Base-by-base conservation (phyloP, 1,284 basidiomycete genomes). In the Rhodotorula sp. region DNA sequence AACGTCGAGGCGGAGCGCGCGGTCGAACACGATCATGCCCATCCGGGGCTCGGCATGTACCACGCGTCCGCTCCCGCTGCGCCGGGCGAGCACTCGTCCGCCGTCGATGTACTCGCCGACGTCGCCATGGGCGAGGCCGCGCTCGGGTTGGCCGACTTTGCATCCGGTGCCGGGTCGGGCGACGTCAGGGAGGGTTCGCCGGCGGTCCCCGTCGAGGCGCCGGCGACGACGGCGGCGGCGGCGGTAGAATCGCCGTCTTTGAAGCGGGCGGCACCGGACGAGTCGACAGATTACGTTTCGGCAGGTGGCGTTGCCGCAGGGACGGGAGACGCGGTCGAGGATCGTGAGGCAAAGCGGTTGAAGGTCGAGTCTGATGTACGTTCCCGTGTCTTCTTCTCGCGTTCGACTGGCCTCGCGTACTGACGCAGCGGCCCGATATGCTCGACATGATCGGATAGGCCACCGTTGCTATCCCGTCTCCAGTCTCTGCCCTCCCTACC, bases 81-180 rank as follows among this genome's bases (percentile, higher is more conserved):
- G 53, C 14, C 6, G 26, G 49, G 51, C 37, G 66, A 67, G 30
- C 55, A 26, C 6, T 49, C 57, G 5, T 67, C 66, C 30, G 66
- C 66, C 1, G 69, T 71, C 24, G 69, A 71, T 56, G 66, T 71
- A 6, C 60, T 71, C 29, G 69, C 69, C 7, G 69, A 71, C 29
- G 66, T 71, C 12, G 69, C 69, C 22, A 67, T 71, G 69, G 69
- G 69, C 48, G 69, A 71, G 58, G 69, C 69, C 1, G 69, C 66
- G 29, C 37, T 71, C 26, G 69, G 64, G 24, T 24, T 71, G 37
- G 69, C 69, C 7, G 69, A 64, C 20, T 71, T 71, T 37, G 69
- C 69, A 7, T 63, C 62, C 14, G 69, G 69, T 2, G 68, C 63
- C 3, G 69, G 69, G 6, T 71, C 69, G 54, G 69, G n/a, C 2